Evolutionary conservation across 495 filamentous ascomycete genomes (phyloP), one percentile per base, ranked within the genome.

Genomic region (Usnea hakonensis): DNA sequence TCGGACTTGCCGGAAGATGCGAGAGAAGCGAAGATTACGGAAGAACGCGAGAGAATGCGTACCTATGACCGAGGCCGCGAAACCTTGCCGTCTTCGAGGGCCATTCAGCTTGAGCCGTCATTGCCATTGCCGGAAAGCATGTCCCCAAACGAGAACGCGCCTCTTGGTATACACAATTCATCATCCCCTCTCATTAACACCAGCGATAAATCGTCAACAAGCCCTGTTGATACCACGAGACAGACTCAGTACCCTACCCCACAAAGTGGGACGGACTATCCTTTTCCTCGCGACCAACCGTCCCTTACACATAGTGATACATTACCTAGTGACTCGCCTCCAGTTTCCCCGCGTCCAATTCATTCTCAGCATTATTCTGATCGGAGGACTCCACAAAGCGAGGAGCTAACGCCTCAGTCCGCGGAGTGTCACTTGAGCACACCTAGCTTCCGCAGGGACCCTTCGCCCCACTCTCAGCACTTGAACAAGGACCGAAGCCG

Each of bases 401-500:
- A 68, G 16, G 68, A 68, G 35, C 41, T 64, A 30, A 68, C 66
- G 37, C 68, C 68, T 6, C 62, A 64, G 41, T 68, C 68, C 28
- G 66, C 68, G n/a, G 65, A 65, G 57, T 68, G 68, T 40, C 60
- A 64, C 33, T 46, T 38, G 28, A 61, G 53, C 48, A 61, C 63
- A 14, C 64, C 63, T 28, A 63, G 63, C 57, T 72, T 72, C 38
- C 76, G 74, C 10, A 70, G 74, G 3, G 73, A 33, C 3, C 30
- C 72, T 19, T 74, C 73, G 7, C 60, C 75, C 7, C 72, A 72
- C 35, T 71, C 71, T n/a, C 79, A 82, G 52, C 68, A 72, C 36
- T 79, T 83, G 76, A 79, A 79, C 59, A 78, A 81, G 43, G 79
- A 83, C 52, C 71, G 74, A 38, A 43, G 37, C 37, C 67, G 68